Evolutionary conservation across 352 stramenopile species (phyloP).

Genomic region (Globisporangium paroecandrum): DNA sequence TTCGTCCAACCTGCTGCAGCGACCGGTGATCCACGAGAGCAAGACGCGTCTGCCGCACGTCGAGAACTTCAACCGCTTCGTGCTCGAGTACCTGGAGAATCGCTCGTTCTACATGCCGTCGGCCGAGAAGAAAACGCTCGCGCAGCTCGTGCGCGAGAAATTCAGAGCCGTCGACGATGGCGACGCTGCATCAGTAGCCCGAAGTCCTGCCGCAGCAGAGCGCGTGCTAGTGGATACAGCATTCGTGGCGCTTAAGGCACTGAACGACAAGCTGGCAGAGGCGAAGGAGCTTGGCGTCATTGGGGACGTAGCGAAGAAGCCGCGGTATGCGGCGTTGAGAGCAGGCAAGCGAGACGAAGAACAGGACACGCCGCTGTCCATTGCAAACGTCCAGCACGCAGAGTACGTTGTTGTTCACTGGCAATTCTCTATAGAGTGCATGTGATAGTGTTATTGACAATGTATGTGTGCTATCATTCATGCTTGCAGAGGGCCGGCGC

Average conservation of each 20-base stretch:
- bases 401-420: slow-evolving; percentile 28
- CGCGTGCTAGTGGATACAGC: slow-evolving; percentile 47
- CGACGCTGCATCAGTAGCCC: not conserved
- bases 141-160: slow-evolving; percentile 44
- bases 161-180: slow-evolving; percentile 27
- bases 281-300: slow-evolving; percentile 36
- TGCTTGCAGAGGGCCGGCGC: slow-evolving; percentile 26
- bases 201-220: not conserved
- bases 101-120: slow-evolving; percentile 71
- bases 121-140: slow-evolving; percentile 24
- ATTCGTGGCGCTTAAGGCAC: slow-evolving; percentile 52
- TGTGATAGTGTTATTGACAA: not conserved
- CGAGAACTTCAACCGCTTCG: slow-evolving; percentile 54
- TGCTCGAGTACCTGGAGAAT: slow-evolving; percentile 50
- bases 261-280: slow-evolving; percentile 60
- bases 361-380: slow-evolving; percentile 9
- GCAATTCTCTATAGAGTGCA: not conserved
- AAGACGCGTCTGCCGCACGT: slow-evolving; percentile 44
- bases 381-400: slow-evolving; percentile 35
- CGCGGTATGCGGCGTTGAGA: slow-evolving; percentile 3
- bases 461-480: not conserved
- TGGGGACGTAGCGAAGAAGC: not conserved
- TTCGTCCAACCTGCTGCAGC: slow-evolving; percentile 55
- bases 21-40: slow-evolving; percentile 24
- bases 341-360: not conserved